Evolutionary conservation across 345 rosid genomes (phyloP), one percentile per base, ranked within the genome.

Genomic region (Gossypium raimondii): DNA sequence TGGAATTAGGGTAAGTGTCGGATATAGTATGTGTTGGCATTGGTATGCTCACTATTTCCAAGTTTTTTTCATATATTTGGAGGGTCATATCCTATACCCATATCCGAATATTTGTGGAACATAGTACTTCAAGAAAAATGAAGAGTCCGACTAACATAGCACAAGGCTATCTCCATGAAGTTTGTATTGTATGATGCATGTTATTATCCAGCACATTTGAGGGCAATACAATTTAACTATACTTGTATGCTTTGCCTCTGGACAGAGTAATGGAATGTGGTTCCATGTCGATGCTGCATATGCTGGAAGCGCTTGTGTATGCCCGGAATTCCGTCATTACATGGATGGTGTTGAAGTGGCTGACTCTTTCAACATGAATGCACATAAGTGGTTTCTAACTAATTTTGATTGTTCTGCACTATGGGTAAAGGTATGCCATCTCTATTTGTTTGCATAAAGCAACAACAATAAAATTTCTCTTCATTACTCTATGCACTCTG

Each of bases 201-300:
- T 57, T 9, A 45, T 16, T 20, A 59, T 14, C 17, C 7, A 16
- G 62, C 48, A 43, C 43, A 48, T 51, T 43, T 18, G 51, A 67
- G 52, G 41, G 56, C 14, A 16, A 65, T 52, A n/a, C 48, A 11
- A 16, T 53, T 41, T 65, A 70, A 69, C 45, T n/a, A 12, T 52
- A 51, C 14, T 34, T 73, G 4, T 43, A 58, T 77, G 48, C 47
- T 34, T 74, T 62, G 66, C n/a, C 66, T 73, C 71, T 69, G 69
- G 72, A 77, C 86, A 94, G 97, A 84, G 78, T 62, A 79, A 89
- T 72, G 90, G 75, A 74, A 80, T 94, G 67, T 92, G 97, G 97
- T 86, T 92, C 81, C 98, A 92, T 67, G 86, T 90, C 77, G 98
- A 92, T 85, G 94, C 97, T 72, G 97, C 97, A 4, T 92, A 94